phyloP scores from a whole-genome alignment of 352 stramenopile genomes.

The Pythium oligandrum region DNA sequence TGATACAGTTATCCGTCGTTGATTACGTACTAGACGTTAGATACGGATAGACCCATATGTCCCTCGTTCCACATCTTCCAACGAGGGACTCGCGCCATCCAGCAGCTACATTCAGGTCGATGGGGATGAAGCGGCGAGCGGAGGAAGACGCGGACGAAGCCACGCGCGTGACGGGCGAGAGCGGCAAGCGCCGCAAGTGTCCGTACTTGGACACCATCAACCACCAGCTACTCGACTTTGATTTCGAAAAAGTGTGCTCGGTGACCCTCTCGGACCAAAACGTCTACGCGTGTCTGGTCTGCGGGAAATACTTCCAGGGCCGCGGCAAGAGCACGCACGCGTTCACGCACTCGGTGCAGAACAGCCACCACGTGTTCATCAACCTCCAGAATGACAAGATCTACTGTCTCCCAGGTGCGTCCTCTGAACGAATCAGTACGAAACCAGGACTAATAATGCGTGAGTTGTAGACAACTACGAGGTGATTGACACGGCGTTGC shows the following conservation, averaged over 20 bases:
- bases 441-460: too few species aligned
- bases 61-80: too few species aligned
- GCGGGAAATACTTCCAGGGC: conserved; percentile 98
- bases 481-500: conserved; percentile 94
- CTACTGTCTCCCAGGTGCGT: conserved; percentile 91
- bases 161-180: too few species aligned
- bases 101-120: too few species aligned
- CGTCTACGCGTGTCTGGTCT: conserved; percentile 99
- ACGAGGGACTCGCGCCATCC: too few species aligned
- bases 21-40: too few species aligned
- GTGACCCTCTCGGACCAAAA: conserved; percentile 95
- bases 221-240: conserved; percentile 97
- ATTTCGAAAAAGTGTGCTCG: conserved; percentile 98
- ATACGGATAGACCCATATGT: too few species aligned
- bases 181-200: conserved; percentile 86
- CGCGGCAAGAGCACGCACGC: conserved; percentile 89
- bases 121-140: too few species aligned
- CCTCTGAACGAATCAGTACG: too few species aligned
- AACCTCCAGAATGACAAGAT: conserved; percentile 94
- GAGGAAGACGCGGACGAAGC: too few species aligned
- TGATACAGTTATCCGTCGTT: too few species aligned
- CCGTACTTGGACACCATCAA: conserved; percentile 99
- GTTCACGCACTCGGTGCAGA: conserved; percentile 96
- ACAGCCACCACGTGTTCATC: conserved; percentile 97
- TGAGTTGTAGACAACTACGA: conserved; percentile 93